Evolutionary conservation across 148 eudicot genomes (phyloP).

Genomic region (Chenopodium suecicum): DNA sequence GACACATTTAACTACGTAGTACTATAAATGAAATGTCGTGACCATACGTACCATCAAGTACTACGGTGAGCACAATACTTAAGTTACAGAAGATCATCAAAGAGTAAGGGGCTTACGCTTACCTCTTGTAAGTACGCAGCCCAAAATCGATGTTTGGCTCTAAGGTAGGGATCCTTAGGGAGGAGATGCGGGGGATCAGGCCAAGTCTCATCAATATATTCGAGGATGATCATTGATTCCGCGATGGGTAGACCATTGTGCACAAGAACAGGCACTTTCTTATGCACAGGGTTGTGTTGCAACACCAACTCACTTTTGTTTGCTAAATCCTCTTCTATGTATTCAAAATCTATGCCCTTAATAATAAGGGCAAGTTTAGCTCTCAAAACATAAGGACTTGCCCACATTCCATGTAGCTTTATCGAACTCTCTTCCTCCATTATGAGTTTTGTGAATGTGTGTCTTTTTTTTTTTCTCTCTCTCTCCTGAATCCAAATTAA

Average conservation of each 20-base stretch:
- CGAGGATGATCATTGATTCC: slow-evolving; percentile 51
- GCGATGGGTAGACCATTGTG: slow-evolving; percentile 30
- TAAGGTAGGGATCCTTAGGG: slow-evolving; percentile 45
- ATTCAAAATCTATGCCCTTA: slow-evolving; percentile 35
- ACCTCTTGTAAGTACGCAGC: slow-evolving; percentile 21
- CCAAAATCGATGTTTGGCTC: slow-evolving; percentile 53
- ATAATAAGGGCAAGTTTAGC: slow-evolving; percentile 26
- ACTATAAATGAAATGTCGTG: too few species aligned
- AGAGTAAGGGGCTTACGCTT: slow-evolving; percentile 6
- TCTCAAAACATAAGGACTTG: slow-evolving; percentile 26
- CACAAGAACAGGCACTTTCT: slow-evolving; percentile 35
- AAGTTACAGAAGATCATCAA: too few species aligned
- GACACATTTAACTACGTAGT: too few species aligned
- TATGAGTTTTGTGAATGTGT: too few species aligned
- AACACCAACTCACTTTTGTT: slow-evolving; percentile 30
- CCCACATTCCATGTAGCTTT: slow-evolving; percentile 33
- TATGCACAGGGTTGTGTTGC: slow-evolving; percentile 32
- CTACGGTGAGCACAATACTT: too few species aligned
- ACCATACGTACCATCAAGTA: too few species aligned
- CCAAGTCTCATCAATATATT: slow-evolving; percentile 53
- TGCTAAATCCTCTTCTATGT: slow-evolving; percentile 30
- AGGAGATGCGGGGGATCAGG: slow-evolving; percentile 32
- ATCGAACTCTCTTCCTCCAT: slow-evolving; percentile 25
- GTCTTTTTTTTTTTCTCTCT: too few species aligned
- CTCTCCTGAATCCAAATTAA: too few species aligned